phyloP scores from a whole-genome alignment of 306 rosid species.

The Cicer pinnatifidum region DNA sequence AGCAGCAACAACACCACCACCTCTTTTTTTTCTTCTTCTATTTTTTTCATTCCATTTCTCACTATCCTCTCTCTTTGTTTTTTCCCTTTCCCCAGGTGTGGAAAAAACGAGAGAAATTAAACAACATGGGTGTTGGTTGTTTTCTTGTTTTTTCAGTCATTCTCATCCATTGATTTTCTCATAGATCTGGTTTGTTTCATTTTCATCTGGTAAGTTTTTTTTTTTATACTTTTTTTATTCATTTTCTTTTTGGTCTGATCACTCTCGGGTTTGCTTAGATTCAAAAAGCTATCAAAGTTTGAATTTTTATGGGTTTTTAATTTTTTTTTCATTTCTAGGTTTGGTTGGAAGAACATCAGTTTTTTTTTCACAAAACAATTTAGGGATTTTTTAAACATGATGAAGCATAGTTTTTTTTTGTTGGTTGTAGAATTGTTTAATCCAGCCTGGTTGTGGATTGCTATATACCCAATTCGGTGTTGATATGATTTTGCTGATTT shows the following conservation, averaged over 20 bases:
- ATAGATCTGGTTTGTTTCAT: constrained; percentile 55
- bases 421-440: constrained; percentile 41
- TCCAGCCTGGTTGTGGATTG: constrained; percentile 29
- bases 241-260: constrained; percentile 42
- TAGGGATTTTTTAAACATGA: constrained; percentile 20
- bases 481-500: constrained; percentile 50
- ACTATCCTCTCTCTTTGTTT: constrained; percentile 45
- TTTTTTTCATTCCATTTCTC: constrained; percentile 48
- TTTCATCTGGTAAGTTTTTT: constrained; percentile 44
- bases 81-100: constrained; percentile 29
- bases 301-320: constrained; percentile 23
- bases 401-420: constrained; percentile 26
- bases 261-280: constrained; percentile 46
- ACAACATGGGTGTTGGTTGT: constrained; percentile 29
- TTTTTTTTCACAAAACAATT: neutral
- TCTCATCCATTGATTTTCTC: constrained; percentile 39
- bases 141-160: constrained; percentile 42
- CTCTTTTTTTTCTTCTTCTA: constrained; percentile 29
- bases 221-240: neutral
- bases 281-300: constrained; percentile 40
- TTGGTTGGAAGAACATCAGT: constrained; percentile 37
- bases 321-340: neutral
- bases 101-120: constrained; percentile 2
- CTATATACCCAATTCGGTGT: constrained; percentile 39
- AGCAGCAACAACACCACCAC: constrained; percentile 33